Evolutionary conservation across 176 grass and related monocot genomes (phyloP).

Genomic region (Ensete glaucum): DNA sequence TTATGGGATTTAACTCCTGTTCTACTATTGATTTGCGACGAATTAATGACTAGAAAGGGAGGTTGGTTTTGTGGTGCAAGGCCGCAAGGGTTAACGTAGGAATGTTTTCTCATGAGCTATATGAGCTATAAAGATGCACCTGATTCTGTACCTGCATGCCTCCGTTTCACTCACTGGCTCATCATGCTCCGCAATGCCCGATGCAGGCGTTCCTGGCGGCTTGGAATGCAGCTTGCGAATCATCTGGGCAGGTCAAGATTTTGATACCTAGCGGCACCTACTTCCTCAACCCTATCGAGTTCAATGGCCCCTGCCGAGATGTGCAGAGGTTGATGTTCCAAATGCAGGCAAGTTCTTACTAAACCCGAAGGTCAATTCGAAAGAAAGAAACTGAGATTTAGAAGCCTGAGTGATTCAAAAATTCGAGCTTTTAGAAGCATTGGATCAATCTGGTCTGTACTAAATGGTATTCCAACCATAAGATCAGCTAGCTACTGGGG

Average conservation of each 20-base stretch:
- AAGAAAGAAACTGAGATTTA: background rate
- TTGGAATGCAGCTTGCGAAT: constrained; percentile 39
- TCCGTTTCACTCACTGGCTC: background rate
- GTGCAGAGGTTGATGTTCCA: constrained; percentile 5
- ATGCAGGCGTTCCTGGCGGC: constrained; percentile 33
- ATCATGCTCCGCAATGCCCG: background rate
- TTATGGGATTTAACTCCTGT: background rate
- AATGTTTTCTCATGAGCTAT: background rate
- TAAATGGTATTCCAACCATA: no score
- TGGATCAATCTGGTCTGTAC: no score
- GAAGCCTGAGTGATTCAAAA: background rate
- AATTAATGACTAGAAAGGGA: no score
- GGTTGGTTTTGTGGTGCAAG: no score
- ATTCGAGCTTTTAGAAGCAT: no score
- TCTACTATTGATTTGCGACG: no score
- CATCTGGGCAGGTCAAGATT: constrained; percentile 23
- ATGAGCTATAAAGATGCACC: background rate
- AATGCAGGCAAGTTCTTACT: constrained; percentile 6
- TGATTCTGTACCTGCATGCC: background rate
- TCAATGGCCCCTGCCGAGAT: constrained; percentile 33
- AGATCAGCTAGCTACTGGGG: no score
- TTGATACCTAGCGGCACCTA: constrained; percentile 35
- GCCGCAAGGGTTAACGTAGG: no score
- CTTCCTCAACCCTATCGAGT: constrained; percentile 35
- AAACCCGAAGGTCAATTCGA: background rate